Base-by-base conservation (phyloP, 768 basidiomycete genomes). In the Holtermannia corniformis region DNA sequence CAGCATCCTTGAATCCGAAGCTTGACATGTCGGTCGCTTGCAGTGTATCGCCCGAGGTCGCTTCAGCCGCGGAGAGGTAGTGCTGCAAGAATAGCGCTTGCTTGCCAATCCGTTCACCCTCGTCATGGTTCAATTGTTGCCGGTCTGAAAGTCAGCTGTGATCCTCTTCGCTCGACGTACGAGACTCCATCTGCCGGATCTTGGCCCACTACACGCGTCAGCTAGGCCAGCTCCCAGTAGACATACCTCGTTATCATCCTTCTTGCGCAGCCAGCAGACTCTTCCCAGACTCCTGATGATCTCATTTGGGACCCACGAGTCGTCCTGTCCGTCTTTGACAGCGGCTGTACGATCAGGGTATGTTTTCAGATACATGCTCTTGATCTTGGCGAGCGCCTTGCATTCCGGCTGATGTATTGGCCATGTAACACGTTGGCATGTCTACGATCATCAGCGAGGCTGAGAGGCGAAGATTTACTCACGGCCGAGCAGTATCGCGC, bases 401-500 rank as follows among this genome's bases (percentile, higher is more conserved):
- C 93, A 96, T 76, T 96, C 92, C 1, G 71, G 68, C 69, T 83
- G 86, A 70, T 95, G 92, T 2, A 78, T 28, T 0, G 63, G 20
- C 90, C 88, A 90, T 59, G 87, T 88, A 24, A 69, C 65, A 40
- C 73, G 81, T 74, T 89, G 87, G 62, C 87, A 90, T 37, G 67
- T 67, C 82, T 87, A 55, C n/a, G 40, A 16, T 20, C 12, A 14
- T 23, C 37, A 40, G 20, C 21, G 10, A 46, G 26, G 42, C 43
- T 16, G 32, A 28, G 26, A 28, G 3, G 73, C 26, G 3, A 11
- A 4, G 0, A 28, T 10, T 32, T 7, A 68, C 83, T 32, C 64
- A 89, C 87, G 14, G 75, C 57, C 50, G 83, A 78, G 65, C 93
- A 96, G 62, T 96, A 97, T 63, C 80, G 77, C 0, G 87, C 65